Conservation (phyloP, 1,284 basidiomycete species). For the Ganoderma leucocontextum region DNA sequence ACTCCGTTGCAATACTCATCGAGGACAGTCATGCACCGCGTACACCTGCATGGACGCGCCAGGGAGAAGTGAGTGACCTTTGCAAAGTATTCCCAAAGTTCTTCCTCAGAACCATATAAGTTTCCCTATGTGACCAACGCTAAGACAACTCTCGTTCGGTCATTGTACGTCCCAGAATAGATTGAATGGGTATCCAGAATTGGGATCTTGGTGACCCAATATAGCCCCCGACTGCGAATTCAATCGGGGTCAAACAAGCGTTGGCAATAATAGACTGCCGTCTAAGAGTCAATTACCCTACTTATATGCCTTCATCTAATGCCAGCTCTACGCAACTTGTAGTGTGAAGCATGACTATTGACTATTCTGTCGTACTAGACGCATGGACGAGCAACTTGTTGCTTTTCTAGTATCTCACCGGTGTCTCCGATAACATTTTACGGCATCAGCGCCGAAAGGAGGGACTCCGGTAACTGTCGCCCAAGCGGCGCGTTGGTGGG, state of each 20-base stretch:
- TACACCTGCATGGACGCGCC: not conserved
- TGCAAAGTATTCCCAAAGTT: not conserved
- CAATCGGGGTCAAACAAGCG: not conserved
- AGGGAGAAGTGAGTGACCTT: not conserved
- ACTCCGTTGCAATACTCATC: not conserved
- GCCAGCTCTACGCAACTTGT: not conserved
- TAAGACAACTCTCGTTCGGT: not conserved
- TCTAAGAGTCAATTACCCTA: constrained; percentile 8
- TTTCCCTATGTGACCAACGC: not conserved
- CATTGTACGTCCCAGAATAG: constrained; percentile 10
- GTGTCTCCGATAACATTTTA: not conserved
- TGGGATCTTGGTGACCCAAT: not conserved
- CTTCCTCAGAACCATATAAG: not conserved
- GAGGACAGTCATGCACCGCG: not conserved
- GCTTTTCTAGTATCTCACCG: not conserved
- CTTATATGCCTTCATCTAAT: not conserved
- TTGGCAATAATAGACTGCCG: not conserved
- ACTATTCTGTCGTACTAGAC: not conserved
- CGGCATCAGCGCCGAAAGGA: not conserved
- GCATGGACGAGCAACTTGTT: not conserved
- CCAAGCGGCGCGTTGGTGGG: constrained; percentile 7
- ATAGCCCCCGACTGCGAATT: not conserved
- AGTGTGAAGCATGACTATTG: not conserved
- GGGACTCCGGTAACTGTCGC: not conserved
- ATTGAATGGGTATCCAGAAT: not conserved